Conservation (phyloP, 192 early-diverging fungal genomes). For the Bifiguratus adelaidae region DNA sequence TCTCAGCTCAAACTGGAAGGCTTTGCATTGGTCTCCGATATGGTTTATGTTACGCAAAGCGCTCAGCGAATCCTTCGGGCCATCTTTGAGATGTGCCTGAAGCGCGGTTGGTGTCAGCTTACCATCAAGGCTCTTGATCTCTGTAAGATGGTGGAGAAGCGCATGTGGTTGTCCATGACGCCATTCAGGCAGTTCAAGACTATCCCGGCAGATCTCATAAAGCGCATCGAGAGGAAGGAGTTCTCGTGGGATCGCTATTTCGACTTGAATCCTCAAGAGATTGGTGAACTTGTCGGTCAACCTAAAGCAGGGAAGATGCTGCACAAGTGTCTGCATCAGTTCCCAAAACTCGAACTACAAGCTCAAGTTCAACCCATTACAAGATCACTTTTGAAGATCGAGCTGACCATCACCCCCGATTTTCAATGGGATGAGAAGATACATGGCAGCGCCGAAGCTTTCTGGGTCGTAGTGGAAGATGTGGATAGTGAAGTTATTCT, state of each 20-base stretch:
- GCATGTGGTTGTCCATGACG: slow-evolving; percentile 92
- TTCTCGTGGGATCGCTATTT: slow-evolving; percentile 92
- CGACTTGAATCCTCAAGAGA: slow-evolving; percentile 83
- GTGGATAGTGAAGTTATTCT: slow-evolving; percentile 83
- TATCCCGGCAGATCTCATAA: slow-evolving; percentile 73
- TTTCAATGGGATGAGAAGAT: slow-evolving; percentile 90
- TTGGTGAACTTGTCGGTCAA: slow-evolving; percentile 82
- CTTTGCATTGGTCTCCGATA: slow-evolving; percentile 93
- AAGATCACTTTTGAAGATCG: slow-evolving; percentile 79
- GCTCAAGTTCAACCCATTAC: slow-evolving; percentile 93
- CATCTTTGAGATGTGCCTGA: slow-evolving; percentile 93
- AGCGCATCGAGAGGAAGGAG: slow-evolving; percentile 85
- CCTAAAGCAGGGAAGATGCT: slow-evolving; percentile 86
- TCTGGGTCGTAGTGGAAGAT: slow-evolving; percentile 95
- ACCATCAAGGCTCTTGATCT: slow-evolving; percentile 80
- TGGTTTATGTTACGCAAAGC: slow-evolving; percentile 97
- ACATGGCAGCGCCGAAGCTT: slow-evolving; percentile 74
- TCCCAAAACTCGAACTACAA: slow-evolving; percentile 85
- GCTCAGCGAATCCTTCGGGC: slow-evolving; percentile 90
- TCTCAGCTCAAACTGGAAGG: slow-evolving; percentile 90
- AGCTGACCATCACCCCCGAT: slow-evolving; percentile 87
- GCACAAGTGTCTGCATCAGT: slow-evolving; percentile 83
- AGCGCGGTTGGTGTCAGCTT: slow-evolving; percentile 88
- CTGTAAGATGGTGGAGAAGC: slow-evolving; percentile 97
- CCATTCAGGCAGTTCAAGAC: slow-evolving; percentile 88